Base-by-base conservation (phyloP, 192 early-diverging fungal species). In the Coemansia sp. region DNA sequence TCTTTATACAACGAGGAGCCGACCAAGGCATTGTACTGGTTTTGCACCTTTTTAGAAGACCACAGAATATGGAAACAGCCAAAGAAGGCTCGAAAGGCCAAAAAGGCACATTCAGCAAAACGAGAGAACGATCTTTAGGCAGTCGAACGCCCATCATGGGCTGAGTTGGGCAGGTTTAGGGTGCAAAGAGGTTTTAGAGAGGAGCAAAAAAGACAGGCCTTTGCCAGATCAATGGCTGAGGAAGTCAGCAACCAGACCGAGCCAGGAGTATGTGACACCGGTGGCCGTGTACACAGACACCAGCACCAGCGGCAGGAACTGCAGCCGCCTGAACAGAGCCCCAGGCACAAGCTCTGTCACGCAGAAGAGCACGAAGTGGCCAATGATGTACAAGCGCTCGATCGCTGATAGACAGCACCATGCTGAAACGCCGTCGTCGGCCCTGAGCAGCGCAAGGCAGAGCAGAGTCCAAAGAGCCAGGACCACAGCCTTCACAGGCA, bases 271-370 rank as follows among this genome's bases (percentile, higher is more conserved):
- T 26, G 87, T 34, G 9, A 95, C 81, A 18, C 94, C 95, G 1
- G 89, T 55, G 10, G 89, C 84, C 20, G 85, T 86, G 68, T 95
- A 94, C 10, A 92, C 84, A 2, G 90, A 92, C 0, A 88, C 87
- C 46, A 90, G 63, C 84, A 94, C 88, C 63, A 97, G 79, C 18
- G 93, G 92, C 64, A 97, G 63, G 61, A 97, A 95, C 64, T 86
- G 85, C 39, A 92, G 58, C 30, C 71, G 74, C 1, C 81, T 82
- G 70, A 81, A 81, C n/a, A 42, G 8, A n/a, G 48, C 34, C 29
- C 56, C 23, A 0, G 79, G 74, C 23, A 48, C 57, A 12, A 76
- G 37, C 56, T 81, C 79, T 10, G 64, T 59, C 0, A 56, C 35
- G 26, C 58, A 58, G 66, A 82, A 74, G 55, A 82, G 63, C n/a